Evolutionary conservation across 176 grass and related monocot genomes (phyloP).

Genomic region (Carex myosuroides): DNA sequence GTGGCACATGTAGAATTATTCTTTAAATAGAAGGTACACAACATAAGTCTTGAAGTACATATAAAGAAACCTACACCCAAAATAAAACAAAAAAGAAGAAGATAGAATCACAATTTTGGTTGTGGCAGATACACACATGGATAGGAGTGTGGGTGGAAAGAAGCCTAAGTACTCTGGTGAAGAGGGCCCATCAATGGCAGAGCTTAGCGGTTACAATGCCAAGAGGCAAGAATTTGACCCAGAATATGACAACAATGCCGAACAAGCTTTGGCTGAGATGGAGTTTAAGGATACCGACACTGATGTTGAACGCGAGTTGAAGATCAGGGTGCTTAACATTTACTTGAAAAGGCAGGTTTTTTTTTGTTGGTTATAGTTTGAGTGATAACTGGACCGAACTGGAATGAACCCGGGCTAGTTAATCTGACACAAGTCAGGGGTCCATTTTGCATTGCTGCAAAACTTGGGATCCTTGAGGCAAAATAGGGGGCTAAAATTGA

Average conservation of each 20-base stretch:
- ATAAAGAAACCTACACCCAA: neutral
- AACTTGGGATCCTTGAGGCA: neutral
- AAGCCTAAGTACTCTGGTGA: constrained; percentile 90
- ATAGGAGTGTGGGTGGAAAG: constrained; percentile 88
- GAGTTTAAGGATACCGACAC: constrained; percentile 93
- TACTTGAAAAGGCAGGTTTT: constrained; percentile 67
- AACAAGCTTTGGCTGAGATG: constrained; percentile 94
- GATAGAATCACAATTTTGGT: constrained; percentile 15
- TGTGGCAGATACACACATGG: constrained; percentile 55
- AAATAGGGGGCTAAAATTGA: neutral
- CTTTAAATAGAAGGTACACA: neutral
- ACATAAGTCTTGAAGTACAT: neutral
- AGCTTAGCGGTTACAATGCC: constrained; percentile 82
- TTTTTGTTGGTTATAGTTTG: neutral
- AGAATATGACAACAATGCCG: constrained; percentile 96
- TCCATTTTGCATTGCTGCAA: neutral
- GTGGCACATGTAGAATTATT: neutral
- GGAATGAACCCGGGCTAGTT: neutral
- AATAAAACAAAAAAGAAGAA: neutral
- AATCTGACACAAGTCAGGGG: neutral
- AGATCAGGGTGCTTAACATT: constrained; percentile 75
- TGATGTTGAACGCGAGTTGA: constrained; percentile 78
- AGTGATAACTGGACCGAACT: neutral
- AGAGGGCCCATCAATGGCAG: constrained; percentile 83
- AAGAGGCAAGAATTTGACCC: constrained; percentile 98